Evolutionary conservation across 495 filamentous ascomycete species (phyloP), one percentile per base, ranked within the genome.

Genomic region (Pyrenopolyporus hunteri): DNA sequence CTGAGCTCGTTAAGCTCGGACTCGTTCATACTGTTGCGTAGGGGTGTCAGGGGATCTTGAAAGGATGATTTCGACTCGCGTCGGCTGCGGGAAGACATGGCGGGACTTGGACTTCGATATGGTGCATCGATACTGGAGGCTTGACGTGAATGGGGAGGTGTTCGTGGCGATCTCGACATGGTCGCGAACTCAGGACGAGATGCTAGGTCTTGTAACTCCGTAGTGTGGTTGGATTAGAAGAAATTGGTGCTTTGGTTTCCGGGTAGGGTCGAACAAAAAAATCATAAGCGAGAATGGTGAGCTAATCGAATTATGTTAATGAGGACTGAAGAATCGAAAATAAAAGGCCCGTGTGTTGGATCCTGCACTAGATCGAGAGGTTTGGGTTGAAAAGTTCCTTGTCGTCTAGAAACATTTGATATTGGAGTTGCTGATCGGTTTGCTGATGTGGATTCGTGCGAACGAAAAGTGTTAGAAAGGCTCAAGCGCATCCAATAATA

Each of bases 61-160:
- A 83, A 82, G 17, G 85, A 87, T 10, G 82, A 80, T 48, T 83
- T 85, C 67, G 83, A 78, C 67, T 83, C 68, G 69, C 78, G 74
- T 51, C 80, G 76, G 35, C 73, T 72, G 50, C 54, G 60, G 33
- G 73, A 68, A 29, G 76, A 72, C 32, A 75, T 71, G 54, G 56
- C 68, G 26, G 73, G 73, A 56, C 68, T 84, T 72, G 64, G 80
- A 69, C 49, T 76, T 72, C 53, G 79, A 77, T 70, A 82, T 7
- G 56, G 75, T 35, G 44, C 28, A 64, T 89, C 85, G 67, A 87
- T 70, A 58, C 69, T 70, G 3, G 90, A 91, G 22, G 85, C 80
- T 63, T 85, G 80, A 65, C 86, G 85, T 68, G 85, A 88, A 70
- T 85, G 84, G 45, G 78, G 83, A 29, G 87, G 84, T 11, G 86